Percentiles rank a stretch among this genome's conserved stretches.
Evolutionary conservation across 2,329 filamentous ascomycete species (phyloP).

Genomic region (Atkinsonella hypoxylon): DNA sequence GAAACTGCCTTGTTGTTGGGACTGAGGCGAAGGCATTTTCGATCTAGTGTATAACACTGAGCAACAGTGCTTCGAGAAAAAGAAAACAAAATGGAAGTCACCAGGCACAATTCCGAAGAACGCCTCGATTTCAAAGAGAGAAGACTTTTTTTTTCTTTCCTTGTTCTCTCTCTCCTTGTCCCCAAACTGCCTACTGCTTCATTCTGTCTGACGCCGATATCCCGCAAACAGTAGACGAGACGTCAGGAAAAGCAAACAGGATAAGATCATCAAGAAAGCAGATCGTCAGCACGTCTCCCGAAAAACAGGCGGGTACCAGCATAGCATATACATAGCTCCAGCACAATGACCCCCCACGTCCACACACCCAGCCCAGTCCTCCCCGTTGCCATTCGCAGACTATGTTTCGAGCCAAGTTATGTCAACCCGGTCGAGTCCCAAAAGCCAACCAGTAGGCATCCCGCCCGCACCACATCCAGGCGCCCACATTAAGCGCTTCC

Average conservation of each 20-base stretch:
- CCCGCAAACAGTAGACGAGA: neutral
- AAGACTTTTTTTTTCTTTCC: neutral
- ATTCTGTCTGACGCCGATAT: neutral
- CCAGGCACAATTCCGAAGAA: neutral
- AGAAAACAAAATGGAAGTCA: neutral
- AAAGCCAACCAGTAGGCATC: neutral
- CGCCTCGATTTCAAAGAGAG: neutral
- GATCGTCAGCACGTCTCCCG: neutral
- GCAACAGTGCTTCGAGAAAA: neutral
- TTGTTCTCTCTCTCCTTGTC: neutral
- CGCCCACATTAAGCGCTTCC: neutral
- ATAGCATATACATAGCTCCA: neutral
- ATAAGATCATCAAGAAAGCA: neutral
- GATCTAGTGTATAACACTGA: too few species aligned
- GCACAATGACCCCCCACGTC: neutral
- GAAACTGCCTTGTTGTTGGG: slow-evolving; percentile 20
- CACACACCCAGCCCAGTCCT: neutral
- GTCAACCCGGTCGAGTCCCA: neutral
- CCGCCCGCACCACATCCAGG: neutral
- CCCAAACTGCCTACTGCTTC: neutral
- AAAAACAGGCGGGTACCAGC: neutral
- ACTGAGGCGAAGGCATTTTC: slow-evolving; percentile 1
- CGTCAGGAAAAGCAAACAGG: neutral
- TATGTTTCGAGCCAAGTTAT: neutral
- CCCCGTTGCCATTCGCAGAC: neutral